Evolutionary conservation across 306 rosid species (phyloP), one percentile per base, ranked within the genome.

Genomic region (Prunus davidiana): DNA sequence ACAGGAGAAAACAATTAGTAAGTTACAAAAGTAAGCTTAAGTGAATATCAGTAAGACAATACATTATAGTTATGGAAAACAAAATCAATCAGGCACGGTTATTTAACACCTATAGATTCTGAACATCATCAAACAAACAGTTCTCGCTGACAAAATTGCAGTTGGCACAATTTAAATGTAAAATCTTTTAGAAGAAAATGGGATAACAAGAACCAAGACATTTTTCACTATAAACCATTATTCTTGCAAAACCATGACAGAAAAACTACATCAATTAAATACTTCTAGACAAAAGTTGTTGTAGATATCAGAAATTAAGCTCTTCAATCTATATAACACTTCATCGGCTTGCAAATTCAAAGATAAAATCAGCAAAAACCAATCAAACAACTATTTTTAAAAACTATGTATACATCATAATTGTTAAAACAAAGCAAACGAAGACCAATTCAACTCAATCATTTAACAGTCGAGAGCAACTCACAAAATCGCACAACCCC

Each of bases 1-100:
- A 79, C 52, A 64, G 30, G 12, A 69, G 13, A 76, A 68, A 25
- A 30, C 3, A 55, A 41, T 83, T 62, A 88, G 72, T 71, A 65
- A 58, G 47, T 60, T 58, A 1, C 19, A 78, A 30, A 38, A 28
- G 61, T 51, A 78, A 73, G 84, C 67, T 76, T 46, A 83, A 24
- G 47, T 32, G 12, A 47, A 54, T 19, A 68, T 6, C 3, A 61
- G 46, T 5, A 75, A 28, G 20, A 45, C 22, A 22, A 6, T 3
- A 41, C 2, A 14, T 66, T 41, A 13, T 5, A n/a, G 19, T 61
- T 24, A 5, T 61, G 65, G 16, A 15, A 46, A 67, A 54, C 19
- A 20, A 14, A 27, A 66, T 10, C 9, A 27, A 27, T 14, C 19
- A 73, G 50, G 76, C 49, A 52, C 6, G 16, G 2, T 41, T 27